phyloP scores from a whole-genome alignment of 2,329 filamentous ascomycete genomes.

The Thermochaetoides dissita region DNA sequence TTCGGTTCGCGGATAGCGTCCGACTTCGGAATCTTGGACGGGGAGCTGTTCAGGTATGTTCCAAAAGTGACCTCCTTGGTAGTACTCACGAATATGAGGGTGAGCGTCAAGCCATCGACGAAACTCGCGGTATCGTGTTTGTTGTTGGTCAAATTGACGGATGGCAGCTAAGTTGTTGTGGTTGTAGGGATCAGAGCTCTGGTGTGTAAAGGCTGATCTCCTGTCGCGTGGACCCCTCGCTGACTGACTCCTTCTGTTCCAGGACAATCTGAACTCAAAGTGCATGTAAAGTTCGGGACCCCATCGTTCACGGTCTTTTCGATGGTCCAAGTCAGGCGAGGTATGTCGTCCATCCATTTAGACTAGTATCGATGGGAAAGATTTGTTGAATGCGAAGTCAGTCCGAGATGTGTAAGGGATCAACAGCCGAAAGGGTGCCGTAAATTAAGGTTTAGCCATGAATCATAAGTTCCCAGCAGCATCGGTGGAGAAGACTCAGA shows the following conservation, averaged over 20 bases:
- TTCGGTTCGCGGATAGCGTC: conserved; percentile 16
- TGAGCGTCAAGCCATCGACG: conserved; percentile 9
- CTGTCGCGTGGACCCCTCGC: conserved; percentile 26
- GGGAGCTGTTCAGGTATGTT: conserved; percentile 5
- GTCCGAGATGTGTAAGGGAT: no score
- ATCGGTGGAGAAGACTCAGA: no score
- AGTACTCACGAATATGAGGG: conserved; percentile 17
- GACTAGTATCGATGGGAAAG: no score
- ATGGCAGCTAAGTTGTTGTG: conserved; percentile 26
- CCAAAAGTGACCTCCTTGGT: conserved; percentile 7
- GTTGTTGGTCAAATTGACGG: conserved; percentile 16
- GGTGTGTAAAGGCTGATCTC: conserved; percentile 29
- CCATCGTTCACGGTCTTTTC: conserved; percentile 5
- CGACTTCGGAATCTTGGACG: conserved; percentile 10
- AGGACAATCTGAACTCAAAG: conserved; percentile 38
- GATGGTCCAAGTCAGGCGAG: no score
- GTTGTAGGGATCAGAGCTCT: conserved; percentile 30
- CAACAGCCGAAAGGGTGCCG: no score
- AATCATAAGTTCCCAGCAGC: no score
- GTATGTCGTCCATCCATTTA: no score
- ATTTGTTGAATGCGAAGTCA: no score
- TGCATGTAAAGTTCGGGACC: conserved; percentile 35
- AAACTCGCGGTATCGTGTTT: conserved; percentile 15
- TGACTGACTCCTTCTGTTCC: conserved; percentile 22
- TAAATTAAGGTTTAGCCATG: no score